Evolutionary conservation across 1,139 yeast species (phyloP), one percentile per base, ranked within the genome.

Genomic region (Suhomyces guaymorum): DNA sequence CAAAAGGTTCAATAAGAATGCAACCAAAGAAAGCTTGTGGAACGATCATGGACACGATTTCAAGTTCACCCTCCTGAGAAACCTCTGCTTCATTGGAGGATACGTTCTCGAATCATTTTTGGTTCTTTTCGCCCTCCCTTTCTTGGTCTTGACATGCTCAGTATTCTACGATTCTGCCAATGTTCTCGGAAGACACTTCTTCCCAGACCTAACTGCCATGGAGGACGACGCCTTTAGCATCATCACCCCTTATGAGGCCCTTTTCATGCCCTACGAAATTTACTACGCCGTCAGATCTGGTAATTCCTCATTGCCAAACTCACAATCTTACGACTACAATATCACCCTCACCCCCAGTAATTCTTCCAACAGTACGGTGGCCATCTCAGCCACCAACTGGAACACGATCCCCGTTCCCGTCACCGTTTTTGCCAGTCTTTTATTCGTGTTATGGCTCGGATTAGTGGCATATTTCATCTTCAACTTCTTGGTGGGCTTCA

Each of bases 71-170:
- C 24, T 43, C n/a, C 41, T 24, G 32, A 62, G 63, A 39, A 51
- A 57, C 37, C 21, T 53, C 13, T 60, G 49, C 33, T 54, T 55
- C 35, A 44, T 59, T 10, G 35, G 61, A 13, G 78, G 79, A 2
- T 55, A 61, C 19, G 35, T 59, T 1, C 41, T 69, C 4, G 55
- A 57, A 32, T 52, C 61, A 21, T 66, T 65, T 37, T 50, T 73
- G 43, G 45, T 53, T 19, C 41, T 61, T 2, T 70, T 70, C 48
- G 71, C 71, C 0, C 57, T 65, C 29, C 81, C 82, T 2, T 70
- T 75, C 33, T 54, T 75, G 35, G 57, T 72, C 0, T 49, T 72
- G 24, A 63, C 77, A 0, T 48, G 66, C 2, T 72, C 57, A 41
- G 54, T 71, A 47, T 61, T 74, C 49, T 42, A 49, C 38, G 37